Conservation (phyloP, 257 asterid genomes). For the Nicotiana tabacum region DNA sequence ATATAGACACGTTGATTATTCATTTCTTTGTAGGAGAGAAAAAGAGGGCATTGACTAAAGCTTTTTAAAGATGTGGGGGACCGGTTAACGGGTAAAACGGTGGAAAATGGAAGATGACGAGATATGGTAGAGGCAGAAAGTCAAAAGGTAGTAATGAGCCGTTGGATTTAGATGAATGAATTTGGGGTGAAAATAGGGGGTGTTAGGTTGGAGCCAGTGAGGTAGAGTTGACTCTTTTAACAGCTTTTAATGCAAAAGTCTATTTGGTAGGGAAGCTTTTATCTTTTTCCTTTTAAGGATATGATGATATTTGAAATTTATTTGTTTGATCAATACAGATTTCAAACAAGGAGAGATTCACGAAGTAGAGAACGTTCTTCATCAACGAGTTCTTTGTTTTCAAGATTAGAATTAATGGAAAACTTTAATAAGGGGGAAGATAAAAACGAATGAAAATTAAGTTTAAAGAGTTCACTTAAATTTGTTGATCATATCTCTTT, state of each 20-base stretch:
- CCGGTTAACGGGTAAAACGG: conserved; percentile 26
- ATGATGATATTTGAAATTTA: no score
- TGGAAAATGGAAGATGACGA: conserved; percentile 17
- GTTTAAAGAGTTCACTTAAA: no score
- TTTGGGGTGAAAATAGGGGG: not conserved
- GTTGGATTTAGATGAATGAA: conserved; percentile 37
- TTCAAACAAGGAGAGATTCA: no score
- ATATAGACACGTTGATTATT: conserved; percentile 23
- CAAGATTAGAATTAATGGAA: no score
- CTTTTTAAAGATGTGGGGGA: conserved; percentile 17
- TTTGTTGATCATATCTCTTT: no score
- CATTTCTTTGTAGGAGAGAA: conserved; percentile 10
- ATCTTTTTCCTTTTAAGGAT: not conserved
- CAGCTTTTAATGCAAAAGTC: conserved; percentile 29
- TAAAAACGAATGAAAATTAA: no score
- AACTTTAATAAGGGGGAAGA: no score
- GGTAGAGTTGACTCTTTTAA: conserved; percentile 37
- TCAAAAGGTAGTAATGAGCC: conserved; percentile 66
- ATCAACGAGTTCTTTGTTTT: no score
- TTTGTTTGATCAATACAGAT: not conserved
- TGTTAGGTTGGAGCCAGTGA: conserved; percentile 40
- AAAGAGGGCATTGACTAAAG: conserved; percentile 35
- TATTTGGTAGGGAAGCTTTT: not conserved
- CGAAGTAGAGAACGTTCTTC: no score
- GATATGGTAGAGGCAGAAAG: conserved; percentile 28